Percentiles rank a stretch among this genome's conserved stretches.
Conservation (phyloP, 2,329 filamentous ascomycete genomes). For the Aureobasidium sp. region DNA sequence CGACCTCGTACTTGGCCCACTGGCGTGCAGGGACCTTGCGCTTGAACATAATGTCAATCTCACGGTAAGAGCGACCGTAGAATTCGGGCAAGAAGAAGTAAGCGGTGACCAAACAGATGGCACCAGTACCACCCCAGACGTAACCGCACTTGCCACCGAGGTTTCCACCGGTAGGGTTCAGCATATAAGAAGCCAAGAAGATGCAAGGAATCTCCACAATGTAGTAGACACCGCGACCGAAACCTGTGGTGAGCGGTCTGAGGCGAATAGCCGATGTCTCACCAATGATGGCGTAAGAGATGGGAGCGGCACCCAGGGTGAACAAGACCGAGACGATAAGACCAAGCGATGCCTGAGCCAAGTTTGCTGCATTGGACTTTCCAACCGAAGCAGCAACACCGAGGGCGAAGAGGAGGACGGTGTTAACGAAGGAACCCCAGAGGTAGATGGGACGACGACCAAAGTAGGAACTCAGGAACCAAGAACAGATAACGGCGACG, state of each 20-base stretch:
- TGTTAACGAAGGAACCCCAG: slow-evolving; percentile 52
- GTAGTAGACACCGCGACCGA: slow-evolving; percentile 59
- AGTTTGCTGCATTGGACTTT: slow-evolving; percentile 27
- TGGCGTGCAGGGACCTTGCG: slow-evolving; percentile 49
- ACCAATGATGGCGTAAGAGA: slow-evolving; percentile 60
- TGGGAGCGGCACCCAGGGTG: slow-evolving; percentile 54
- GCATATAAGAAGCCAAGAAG: slow-evolving; percentile 55
- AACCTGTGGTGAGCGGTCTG: slow-evolving; percentile 56
- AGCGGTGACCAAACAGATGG: slow-evolving; percentile 45
- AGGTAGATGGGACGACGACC: slow-evolving; percentile 60
- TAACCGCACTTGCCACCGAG: slow-evolving; percentile 52
- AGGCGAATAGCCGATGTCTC: slow-evolving; percentile 61
- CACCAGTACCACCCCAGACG: slow-evolving; percentile 52
- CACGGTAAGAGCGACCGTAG: slow-evolving; percentile 52
- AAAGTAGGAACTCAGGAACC: slow-evolving; percentile 58
- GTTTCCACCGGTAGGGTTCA: slow-evolving; percentile 43
- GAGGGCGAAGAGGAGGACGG: slow-evolving; percentile 48
- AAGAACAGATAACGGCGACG: slow-evolving; percentile 59
- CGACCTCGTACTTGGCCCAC: slow-evolving; percentile 50
- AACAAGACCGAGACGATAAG: slow-evolving; percentile 61
- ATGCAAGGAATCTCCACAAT: slow-evolving; percentile 60
- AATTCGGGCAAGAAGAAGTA: slow-evolving; percentile 50
- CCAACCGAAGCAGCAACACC: slow-evolving; percentile 53
- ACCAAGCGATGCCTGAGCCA: slow-evolving; percentile 56
- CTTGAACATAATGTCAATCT: slow-evolving; percentile 56